Evolutionary conservation across 805 yeast genomes (phyloP), one percentile per base, ranked within the genome.

Genomic region (Cyberlindnera maritima): DNA sequence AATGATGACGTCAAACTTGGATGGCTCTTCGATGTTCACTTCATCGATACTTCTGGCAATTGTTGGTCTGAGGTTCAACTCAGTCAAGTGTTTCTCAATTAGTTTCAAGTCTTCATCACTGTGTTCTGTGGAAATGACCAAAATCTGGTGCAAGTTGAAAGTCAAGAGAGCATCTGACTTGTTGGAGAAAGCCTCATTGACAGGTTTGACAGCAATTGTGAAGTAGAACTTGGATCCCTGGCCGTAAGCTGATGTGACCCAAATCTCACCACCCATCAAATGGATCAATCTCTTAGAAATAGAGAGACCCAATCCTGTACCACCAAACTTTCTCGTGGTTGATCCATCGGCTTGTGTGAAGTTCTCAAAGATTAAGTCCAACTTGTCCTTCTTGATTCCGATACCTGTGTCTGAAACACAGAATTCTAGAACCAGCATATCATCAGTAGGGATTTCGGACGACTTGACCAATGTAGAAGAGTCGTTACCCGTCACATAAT

Each of bases 341-440:
- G 96, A 87, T 34, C 96, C 96, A 68, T 88, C 96, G 9, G 96
- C 96, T 65, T 88, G 96, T 56, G 96, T 85, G 71, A 88, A 88
- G 7, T 91, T 88, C 60, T 88, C 96, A 61, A 88, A 88, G 59
- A 88, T 89, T 29, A 88, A 73, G 29, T 88, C 96, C 36, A 88
- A 71, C 60, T 88, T 88, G 59, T 89, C 96, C 62, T 80, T 81
- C 62, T 83, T 88, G 57, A 88, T 88, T 56, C 96, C 96, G 54
- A 89, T 88, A 62, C 96, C 95, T 0, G 96, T 88, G 65, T 88
- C 96, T 53, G 88, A 78, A 9, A 88, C 96, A 67, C 96, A 87
- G 58, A 89, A 85, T 65, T 88, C 92, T 44, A 88, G 71, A 25
- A 77, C 66, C 39, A 81, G 61, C 12, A 71, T 70, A 34, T 49